Percentiles rank a stretch among this genome's conserved stretches.
These are phyloP conservation scores for Penicillium simplicissimum DNA, from an alignment of 495 filamentous ascomycete species.

Conservation along the genomic window DNA sequence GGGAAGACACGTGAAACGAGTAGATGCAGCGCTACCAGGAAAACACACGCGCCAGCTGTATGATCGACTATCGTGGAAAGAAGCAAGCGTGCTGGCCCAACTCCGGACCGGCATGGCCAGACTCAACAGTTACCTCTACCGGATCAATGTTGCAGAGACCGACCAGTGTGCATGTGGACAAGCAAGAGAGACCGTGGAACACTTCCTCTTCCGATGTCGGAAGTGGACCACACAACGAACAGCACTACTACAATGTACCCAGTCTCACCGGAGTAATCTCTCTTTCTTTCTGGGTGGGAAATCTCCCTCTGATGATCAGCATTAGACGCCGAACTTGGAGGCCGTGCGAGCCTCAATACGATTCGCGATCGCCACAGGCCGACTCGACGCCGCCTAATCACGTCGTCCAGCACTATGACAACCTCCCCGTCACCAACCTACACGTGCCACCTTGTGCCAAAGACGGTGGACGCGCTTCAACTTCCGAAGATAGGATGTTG, in stretches of 20 bases:
- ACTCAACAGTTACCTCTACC: too few relatives aligned
- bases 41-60: too few relatives aligned
- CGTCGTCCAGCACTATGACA: not conserved
- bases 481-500: too few relatives aligned
- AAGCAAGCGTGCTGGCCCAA: too few relatives aligned
- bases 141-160: too few relatives aligned
- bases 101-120: too few relatives aligned
- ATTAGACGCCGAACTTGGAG: conserved; percentile 32
- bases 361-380: conserved; percentile 5
- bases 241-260: conserved; percentile 35
- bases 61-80: too few relatives aligned
- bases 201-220: conserved; percentile 30
- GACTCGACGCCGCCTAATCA: conserved; percentile 4
- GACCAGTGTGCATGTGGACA: too few relatives aligned
- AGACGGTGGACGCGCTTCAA: too few relatives aligned
- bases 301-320: conserved; percentile 28
- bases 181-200: too few relatives aligned
- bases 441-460: conserved; percentile 17
- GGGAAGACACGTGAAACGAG: too few relatives aligned
- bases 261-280: conserved; percentile 34
- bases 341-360: conserved; percentile 4
- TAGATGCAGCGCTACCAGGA: too few relatives aligned
- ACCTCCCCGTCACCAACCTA: conserved; percentile 2
- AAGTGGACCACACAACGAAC: conserved; percentile 31
- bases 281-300: conserved; percentile 37